phyloP scores from a whole-genome alignment of 495 filamentous ascomycete genomes.

The Hamigera avellanea region DNA sequence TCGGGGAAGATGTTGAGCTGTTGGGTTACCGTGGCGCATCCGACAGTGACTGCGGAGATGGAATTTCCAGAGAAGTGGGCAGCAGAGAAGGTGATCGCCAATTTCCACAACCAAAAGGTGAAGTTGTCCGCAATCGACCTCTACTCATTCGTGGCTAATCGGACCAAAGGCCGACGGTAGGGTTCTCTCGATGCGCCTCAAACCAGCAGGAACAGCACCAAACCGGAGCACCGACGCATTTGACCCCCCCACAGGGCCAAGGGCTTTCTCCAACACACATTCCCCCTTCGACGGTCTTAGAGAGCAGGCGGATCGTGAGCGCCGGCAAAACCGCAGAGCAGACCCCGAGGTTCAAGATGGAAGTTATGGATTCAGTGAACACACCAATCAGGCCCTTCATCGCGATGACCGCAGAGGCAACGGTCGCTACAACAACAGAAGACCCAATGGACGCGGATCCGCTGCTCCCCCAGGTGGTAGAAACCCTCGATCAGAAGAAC shows the following conservation, averaged over 20 bases:
- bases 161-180: slow-evolving; percentile 71
- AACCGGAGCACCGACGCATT: slow-evolving; percentile 18
- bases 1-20: slow-evolving; percentile 63
- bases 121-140: slow-evolving; percentile 8
- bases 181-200: slow-evolving; percentile 63
- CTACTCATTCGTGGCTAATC: slow-evolving; percentile 1
- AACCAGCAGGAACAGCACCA: slow-evolving; percentile 30
- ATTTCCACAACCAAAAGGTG: slow-evolving; percentile 82
- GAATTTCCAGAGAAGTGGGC: slow-evolving; percentile 64
- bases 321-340: slow-evolving; percentile 27
- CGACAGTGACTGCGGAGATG: slow-evolving; percentile 79
- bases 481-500: slow-evolving; percentile 3
- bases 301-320: slow-evolving; percentile 36
- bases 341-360: slow-evolving; percentile 47
- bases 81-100: slow-evolving; percentile 69
- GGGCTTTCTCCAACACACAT: slow-evolving; percentile 11
- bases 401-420: background rate
- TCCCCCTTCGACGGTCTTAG: slow-evolving; percentile 30
- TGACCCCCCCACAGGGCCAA: slow-evolving; percentile 15
- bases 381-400: slow-evolving; percentile 20
- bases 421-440: slow-evolving; percentile 5
- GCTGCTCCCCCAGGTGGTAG: slow-evolving; percentile 4
- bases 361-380: slow-evolving; percentile 42
- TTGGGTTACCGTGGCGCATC: slow-evolving; percentile 53
- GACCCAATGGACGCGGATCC: slow-evolving; percentile 2